phyloP scores from a whole-genome alignment of 129 eudicot genomes.

The Smallanthus sonchifolius region DNA sequence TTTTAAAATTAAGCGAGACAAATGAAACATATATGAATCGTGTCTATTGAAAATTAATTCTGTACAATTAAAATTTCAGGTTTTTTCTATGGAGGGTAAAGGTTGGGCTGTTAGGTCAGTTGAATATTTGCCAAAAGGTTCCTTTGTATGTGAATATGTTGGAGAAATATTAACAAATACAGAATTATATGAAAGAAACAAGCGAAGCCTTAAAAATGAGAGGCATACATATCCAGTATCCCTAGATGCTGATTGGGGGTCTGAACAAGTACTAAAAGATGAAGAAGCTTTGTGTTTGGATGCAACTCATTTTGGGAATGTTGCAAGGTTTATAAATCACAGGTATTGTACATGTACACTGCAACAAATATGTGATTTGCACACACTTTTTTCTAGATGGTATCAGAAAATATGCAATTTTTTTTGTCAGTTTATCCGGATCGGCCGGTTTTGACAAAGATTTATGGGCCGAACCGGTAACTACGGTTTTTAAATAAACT shows the following conservation, averaged over 20 bases:
- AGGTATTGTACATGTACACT: slow-evolving; percentile 34
- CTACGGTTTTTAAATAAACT: too few species aligned
- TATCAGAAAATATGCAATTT: background rate
- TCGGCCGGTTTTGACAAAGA: too few species aligned
- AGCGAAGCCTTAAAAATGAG: slow-evolving; percentile 25
- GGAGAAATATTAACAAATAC: slow-evolving; percentile 79
- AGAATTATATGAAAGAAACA: slow-evolving; percentile 61
- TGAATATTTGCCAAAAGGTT: slow-evolving; percentile 64
- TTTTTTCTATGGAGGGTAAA: slow-evolving; percentile 63
- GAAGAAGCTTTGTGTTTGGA: slow-evolving; percentile 89
- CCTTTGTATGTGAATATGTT: slow-evolving; percentile 75
- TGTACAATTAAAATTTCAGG: slow-evolving; percentile 37
- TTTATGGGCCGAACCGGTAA: too few species aligned
- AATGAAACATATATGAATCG: too few species aligned
- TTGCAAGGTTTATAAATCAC: slow-evolving; percentile 82
- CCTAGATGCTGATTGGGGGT: slow-evolving; percentile 84
- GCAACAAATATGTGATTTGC: background rate
- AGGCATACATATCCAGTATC: slow-evolving; percentile 68
- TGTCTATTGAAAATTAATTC: background rate
- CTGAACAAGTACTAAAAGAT: slow-evolving; percentile 64
- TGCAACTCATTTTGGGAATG: slow-evolving; percentile 74
- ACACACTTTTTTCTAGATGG: background rate
- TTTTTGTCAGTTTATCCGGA: background rate
- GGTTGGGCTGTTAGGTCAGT: slow-evolving; percentile 82
- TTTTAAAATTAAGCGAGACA: too few species aligned